phyloP scores from a whole-genome alignment of 2,329 filamentous ascomycete genomes.

The Xylariaceae sp. region DNA sequence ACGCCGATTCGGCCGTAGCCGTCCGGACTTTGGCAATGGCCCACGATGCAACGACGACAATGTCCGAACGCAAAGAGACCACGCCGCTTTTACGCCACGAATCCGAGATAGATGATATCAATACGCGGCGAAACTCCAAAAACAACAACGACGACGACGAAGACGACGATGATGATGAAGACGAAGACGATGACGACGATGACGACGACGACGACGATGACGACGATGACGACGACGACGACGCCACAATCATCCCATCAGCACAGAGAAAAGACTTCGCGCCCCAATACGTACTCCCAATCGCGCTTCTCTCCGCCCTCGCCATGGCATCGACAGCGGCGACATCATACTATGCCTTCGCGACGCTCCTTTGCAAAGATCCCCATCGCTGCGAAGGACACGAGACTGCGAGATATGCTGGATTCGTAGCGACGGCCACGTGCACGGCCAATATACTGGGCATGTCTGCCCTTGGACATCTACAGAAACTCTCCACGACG shows the following conservation, averaged over 20 bases:
- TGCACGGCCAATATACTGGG: background rate
- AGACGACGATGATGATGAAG: too few relatives aligned
- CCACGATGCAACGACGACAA: background rate
- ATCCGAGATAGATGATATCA: background rate
- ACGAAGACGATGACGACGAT: too few relatives aligned
- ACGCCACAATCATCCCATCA: background rate
- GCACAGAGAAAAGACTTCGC: background rate
- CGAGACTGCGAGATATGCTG: background rate
- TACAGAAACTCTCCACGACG: background rate
- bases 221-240: too few relatives aligned
- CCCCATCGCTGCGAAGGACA: background rate
- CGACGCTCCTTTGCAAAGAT: conserved; percentile 2
- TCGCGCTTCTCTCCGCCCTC: conserved; percentile 5
- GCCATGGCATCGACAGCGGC: conserved; percentile 3
- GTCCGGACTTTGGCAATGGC: background rate
- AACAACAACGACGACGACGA: too few relatives aligned
- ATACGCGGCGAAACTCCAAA: too few relatives aligned
- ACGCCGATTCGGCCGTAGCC: background rate
- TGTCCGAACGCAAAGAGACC: background rate
- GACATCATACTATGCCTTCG: background rate
- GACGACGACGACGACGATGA: background rate
- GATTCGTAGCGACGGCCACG: conserved; percentile 1
- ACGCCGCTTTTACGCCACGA: background rate
- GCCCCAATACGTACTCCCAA: conserved; percentile 9
- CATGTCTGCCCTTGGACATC: background rate